phyloP scores from a whole-genome alignment of 2,329 filamentous ascomycete genomes.

The Botrytis deweyae region DNA sequence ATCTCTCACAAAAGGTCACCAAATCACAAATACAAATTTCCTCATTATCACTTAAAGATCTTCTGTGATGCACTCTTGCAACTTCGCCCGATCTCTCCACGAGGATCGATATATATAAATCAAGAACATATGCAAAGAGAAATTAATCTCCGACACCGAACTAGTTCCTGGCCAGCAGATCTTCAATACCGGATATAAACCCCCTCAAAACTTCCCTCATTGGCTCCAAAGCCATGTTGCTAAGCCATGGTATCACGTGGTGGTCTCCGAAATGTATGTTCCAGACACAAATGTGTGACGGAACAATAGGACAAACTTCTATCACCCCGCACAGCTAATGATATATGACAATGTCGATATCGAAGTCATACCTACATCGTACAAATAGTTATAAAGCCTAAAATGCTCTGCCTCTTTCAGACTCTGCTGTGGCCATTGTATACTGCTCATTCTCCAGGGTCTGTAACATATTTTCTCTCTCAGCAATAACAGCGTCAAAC shows the following conservation, averaged over 20 bases:
- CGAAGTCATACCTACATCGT: background rate
- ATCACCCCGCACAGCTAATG: background rate
- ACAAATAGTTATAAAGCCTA: background rate
- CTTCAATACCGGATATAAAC: background rate
- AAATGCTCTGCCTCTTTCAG: background rate
- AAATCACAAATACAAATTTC: background rate
- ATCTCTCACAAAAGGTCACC: background rate
- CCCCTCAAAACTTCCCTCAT: background rate
- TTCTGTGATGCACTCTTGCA: background rate
- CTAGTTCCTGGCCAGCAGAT: background rate
- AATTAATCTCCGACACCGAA: background rate
- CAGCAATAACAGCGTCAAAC: background rate
- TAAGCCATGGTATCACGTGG: conserved; percentile 1
- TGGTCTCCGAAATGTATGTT: conserved; percentile 3
- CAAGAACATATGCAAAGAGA: background rate
- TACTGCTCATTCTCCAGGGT: background rate
- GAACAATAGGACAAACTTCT: background rate
- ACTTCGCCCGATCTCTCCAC: background rate
- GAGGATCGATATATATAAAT: background rate
- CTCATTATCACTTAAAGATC: background rate
- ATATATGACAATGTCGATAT: background rate
- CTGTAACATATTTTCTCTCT: background rate
- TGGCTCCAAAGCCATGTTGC: background rate
- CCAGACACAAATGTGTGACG: background rate
- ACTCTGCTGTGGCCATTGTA: background rate